These are phyloP conservation scores for Clonostachys solani DNA, from an alignment of 2,329 filamentous ascomycete species.

Conservation along the genomic window DNA sequence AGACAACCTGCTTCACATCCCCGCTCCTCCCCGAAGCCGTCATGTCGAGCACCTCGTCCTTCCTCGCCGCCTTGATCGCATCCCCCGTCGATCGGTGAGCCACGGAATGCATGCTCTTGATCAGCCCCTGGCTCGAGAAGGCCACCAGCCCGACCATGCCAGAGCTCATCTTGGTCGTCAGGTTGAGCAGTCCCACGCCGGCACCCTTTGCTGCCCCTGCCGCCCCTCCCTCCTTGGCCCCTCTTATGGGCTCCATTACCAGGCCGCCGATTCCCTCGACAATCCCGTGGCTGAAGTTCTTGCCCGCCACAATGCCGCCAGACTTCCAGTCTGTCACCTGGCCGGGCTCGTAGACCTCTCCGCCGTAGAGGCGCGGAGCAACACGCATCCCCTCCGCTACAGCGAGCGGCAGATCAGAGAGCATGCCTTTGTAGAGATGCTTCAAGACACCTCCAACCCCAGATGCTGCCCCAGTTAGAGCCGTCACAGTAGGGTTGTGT, in stretches of 20 bases:
- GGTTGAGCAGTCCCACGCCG: background rate
- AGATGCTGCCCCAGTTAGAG: background rate
- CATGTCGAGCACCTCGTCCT: background rate
- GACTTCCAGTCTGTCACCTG: slow-evolving; percentile 4
- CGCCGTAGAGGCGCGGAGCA: slow-evolving; percentile 1
- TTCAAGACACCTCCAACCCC: background rate
- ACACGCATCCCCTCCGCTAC: slow-evolving; percentile 2
- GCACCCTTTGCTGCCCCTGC: background rate
- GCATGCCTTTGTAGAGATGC: background rate
- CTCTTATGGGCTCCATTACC: background rate
- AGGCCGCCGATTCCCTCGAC: background rate
- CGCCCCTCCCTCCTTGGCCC: background rate
- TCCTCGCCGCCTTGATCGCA: background rate
- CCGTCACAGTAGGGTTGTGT: background rate
- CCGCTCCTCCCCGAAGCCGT: too few relatives aligned
- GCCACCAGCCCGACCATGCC: background rate
- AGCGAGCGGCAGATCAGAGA: slow-evolving; percentile 2
- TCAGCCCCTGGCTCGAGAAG: background rate
- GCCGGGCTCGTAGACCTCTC: slow-evolving; percentile 1
- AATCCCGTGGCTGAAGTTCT: background rate
- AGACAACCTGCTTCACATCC: too few relatives aligned
- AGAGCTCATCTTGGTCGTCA: background rate
- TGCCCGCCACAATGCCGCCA: background rate
- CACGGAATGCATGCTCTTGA: background rate
- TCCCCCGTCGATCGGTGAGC: background rate